Percentiles rank a stretch among this genome's conserved stretches.
Evolutionary conservation across 805 yeast species (phyloP).

Genomic region (Monosporozyma unispora): DNA sequence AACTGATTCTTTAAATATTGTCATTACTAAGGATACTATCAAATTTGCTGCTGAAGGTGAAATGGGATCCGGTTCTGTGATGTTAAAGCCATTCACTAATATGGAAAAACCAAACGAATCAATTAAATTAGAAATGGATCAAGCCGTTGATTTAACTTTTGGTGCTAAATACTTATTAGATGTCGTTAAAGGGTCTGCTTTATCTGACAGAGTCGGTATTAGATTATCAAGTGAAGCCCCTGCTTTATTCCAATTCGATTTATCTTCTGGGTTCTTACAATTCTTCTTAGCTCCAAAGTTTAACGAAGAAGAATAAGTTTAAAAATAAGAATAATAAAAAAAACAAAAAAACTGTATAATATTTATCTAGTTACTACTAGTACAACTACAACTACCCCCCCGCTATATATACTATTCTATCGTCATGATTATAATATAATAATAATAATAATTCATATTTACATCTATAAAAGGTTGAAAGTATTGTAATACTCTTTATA

Average conservation of each 20-base stretch:
- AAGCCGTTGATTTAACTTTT: constrained; percentile 81
- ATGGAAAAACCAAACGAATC: constrained; percentile 72
- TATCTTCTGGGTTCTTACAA: constrained; percentile 80
- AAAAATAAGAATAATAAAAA: background rate
- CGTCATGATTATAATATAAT: background rate
- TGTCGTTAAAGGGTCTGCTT: constrained; percentile 81
- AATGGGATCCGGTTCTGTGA: constrained; percentile 78
- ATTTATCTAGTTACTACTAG: background rate
- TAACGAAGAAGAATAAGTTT: constrained; percentile 67
- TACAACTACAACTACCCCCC: background rate
- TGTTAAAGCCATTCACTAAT: constrained; percentile 75
- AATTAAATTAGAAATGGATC: constrained; percentile 66
- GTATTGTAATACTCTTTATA: background rate
- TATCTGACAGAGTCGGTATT: constrained; percentile 69
- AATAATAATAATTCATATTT: background rate
- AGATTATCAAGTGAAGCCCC: constrained; percentile 88
- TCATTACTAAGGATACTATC: constrained; percentile 86
- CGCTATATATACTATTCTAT: background rate
- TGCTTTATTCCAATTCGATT: constrained; percentile 83
- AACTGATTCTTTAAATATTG: constrained; percentile 78
- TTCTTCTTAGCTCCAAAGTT: constrained; percentile 97
- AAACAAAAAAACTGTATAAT: background rate
- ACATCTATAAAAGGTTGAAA: background rate
- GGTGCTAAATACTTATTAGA: constrained; percentile 87
- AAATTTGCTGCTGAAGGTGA: constrained; percentile 88